Evolutionary conservation across 208 protist genomes (phyloP).

Genomic region (Acanthamoeba lenticulata): DNA sequence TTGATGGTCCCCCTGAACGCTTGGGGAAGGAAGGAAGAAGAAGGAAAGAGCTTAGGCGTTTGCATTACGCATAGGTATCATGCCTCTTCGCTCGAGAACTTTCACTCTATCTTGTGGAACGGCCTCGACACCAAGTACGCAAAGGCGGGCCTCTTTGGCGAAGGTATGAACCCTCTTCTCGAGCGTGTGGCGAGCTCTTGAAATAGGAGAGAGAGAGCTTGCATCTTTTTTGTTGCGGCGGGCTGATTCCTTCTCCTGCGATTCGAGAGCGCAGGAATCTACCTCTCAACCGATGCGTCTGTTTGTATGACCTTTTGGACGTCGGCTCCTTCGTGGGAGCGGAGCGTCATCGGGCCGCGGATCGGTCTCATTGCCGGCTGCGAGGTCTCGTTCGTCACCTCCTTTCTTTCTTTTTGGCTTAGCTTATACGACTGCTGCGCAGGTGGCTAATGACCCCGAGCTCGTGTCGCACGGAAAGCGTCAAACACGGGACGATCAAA

Average conservation of each 20-base stretch:
- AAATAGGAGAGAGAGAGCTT: no score
- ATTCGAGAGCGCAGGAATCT: background rate
- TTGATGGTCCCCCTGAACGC: no score
- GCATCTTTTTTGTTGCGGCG: no score
- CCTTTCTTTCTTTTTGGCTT: background rate
- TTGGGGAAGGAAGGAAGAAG: background rate
- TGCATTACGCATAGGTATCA: background rate
- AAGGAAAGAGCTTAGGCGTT: background rate
- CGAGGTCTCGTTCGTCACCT: background rate
- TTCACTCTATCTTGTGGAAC: conserved; percentile 49
- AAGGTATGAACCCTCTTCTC: background rate
- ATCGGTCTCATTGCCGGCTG: conserved; percentile 18
- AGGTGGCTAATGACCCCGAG: conserved; percentile 52
- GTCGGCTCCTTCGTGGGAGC: background rate
- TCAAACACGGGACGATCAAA: background rate
- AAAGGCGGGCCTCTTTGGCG: conserved; percentile 3
- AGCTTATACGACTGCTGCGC: background rate
- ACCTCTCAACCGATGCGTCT: conserved; percentile 29
- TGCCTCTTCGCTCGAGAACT: conserved; percentile 49
- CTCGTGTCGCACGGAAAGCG: conserved; percentile 30
- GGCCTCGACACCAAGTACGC: conserved; percentile 56
- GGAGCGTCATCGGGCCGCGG: background rate
- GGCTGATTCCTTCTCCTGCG: background rate
- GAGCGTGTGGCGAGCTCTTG: background rate
- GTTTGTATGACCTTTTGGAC: conserved; percentile 53